Conservation (phyloP, 2,329 filamentous ascomycete genomes). For the Curvularia spicifera region DNA sequence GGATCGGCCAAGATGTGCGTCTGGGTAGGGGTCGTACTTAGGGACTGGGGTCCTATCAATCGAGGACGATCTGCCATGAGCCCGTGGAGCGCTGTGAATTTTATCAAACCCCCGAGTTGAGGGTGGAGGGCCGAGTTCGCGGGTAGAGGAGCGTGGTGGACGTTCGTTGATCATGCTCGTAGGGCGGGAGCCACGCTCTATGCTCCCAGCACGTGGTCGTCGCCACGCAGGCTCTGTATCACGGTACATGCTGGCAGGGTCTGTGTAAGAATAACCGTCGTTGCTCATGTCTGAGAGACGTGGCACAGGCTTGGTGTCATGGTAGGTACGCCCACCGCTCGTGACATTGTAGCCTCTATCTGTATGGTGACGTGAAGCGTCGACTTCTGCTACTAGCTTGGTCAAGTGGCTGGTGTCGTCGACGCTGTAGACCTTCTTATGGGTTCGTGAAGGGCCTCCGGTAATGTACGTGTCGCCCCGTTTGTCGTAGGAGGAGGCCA, state of each 20-base stretch:
- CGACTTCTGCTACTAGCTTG: conserved; percentile 48
- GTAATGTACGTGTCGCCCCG: conserved; percentile 50
- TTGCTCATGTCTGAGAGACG: conserved; percentile 49
- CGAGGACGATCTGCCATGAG: conserved; percentile 39
- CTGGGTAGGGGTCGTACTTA: conserved; percentile 50
- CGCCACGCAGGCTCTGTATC: conserved; percentile 59
- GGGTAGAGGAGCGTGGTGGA: conserved; percentile 44
- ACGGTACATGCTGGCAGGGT: conserved; percentile 58
- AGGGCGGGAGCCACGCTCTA: conserved; percentile 55
- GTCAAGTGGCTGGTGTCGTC: conserved; percentile 52
- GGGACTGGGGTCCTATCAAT: conserved; percentile 39
- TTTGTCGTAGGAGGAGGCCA: conserved; percentile 44
- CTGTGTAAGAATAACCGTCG: conserved; percentile 58
- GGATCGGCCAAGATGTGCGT: conserved; percentile 35
- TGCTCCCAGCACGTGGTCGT: conserved; percentile 53
- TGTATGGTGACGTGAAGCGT: conserved; percentile 39
- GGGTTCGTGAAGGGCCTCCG: conserved; percentile 40
- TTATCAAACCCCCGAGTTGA: conserved; percentile 75
- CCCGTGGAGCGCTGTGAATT: conserved; percentile 55
- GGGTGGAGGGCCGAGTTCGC: conserved; percentile 64
- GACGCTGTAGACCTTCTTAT: conserved; percentile 59
- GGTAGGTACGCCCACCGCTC: conserved; percentile 43
- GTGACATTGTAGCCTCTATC: conserved; percentile 35
- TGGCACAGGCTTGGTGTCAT: conserved; percentile 30
- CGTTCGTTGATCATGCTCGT: conserved; percentile 53